phyloP scores from a whole-genome alignment of 768 basidiomycete species.

The Nidula microcarpa region DNA sequence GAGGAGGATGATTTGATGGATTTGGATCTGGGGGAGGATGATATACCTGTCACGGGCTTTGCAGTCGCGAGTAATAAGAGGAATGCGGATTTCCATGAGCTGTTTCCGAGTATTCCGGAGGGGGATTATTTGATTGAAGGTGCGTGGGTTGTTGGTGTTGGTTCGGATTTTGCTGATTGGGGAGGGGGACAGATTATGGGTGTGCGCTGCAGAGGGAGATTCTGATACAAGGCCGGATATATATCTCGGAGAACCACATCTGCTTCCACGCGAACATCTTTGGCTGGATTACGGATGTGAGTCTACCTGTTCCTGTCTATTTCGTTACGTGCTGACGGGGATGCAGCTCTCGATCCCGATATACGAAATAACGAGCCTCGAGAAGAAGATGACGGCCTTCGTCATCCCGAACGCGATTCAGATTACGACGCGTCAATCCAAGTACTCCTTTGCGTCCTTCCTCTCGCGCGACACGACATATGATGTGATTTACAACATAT shows the following conservation, averaged over 20 bases:
- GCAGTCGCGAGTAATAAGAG: slow-evolving; percentile 94
- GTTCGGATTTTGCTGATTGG: slow-evolving; percentile 1
- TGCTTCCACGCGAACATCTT: slow-evolving; percentile 99
- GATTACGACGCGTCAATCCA: slow-evolving; percentile 75
- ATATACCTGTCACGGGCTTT: slow-evolving; percentile 93
- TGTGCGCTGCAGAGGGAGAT: slow-evolving; percentile 97
- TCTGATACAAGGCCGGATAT: slow-evolving; percentile 90
- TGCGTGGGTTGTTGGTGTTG: slow-evolving; percentile 33
- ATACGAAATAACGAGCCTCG: slow-evolving; percentile 78
- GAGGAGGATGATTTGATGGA: slow-evolving; percentile 28
- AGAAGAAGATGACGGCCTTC: slow-evolving; percentile 97
- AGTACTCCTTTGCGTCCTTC: slow-evolving; percentile 96
- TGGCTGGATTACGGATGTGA: slow-evolving; percentile 96
- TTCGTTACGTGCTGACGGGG: too few relatives aligned
- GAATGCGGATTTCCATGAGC: slow-evolving; percentile 93
- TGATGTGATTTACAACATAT: slow-evolving; percentile 91
- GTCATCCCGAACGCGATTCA: slow-evolving; percentile 97
- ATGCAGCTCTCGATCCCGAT: slow-evolving; percentile 89
- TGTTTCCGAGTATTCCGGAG: slow-evolving; percentile 86
- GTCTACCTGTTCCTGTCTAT: slow-evolving; percentile 22
- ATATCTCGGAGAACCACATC: slow-evolving; percentile 98
- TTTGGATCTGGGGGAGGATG: slow-evolving; percentile 57
- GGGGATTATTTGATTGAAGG: slow-evolving; percentile 99
- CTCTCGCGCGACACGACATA: slow-evolving; percentile 93
- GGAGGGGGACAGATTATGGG: slow-evolving; percentile 74